Conservation (phyloP, 352 stramenopile species). For the Albugo laibachii region DNA sequence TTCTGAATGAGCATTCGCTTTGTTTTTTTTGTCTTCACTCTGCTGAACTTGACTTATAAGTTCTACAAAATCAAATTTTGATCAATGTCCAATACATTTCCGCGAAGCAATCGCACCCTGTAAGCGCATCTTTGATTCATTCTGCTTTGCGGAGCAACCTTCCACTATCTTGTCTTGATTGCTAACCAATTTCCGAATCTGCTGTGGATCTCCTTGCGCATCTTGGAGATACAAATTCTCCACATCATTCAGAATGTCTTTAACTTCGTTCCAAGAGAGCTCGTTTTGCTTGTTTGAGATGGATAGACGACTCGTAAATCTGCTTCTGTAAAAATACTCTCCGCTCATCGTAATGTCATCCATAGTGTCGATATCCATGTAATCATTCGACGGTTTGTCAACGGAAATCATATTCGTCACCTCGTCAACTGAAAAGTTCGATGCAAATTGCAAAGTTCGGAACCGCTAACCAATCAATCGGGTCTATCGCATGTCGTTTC, state of each 20-base stretch:
- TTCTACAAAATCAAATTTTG: slow-evolving; percentile 9
- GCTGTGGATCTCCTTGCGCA: slow-evolving; percentile 28
- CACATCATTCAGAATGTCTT: slow-evolving; percentile 41
- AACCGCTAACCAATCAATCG: too few relatives aligned
- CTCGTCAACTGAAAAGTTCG: too few relatives aligned
- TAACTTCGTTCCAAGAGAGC: slow-evolving; percentile 42
- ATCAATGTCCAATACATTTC: neutral
- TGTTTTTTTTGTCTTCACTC: slow-evolving; percentile 32
- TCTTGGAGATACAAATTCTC: slow-evolving; percentile 43
- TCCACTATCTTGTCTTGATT: slow-evolving; percentile 40
- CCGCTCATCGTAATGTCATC: too few relatives aligned
- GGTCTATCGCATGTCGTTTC: slow-evolving; percentile 41
- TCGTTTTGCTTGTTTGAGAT: too few relatives aligned
- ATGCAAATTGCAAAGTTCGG: too few relatives aligned
- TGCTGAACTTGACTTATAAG: slow-evolving; percentile 35
- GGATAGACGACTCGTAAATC: too few relatives aligned
- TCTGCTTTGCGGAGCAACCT: slow-evolving; percentile 20
- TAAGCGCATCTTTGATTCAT: slow-evolving; percentile 25
- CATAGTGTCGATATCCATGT: too few relatives aligned
- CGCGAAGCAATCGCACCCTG: slow-evolving; percentile 2
- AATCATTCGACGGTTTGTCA: too few relatives aligned
- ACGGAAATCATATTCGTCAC: too few relatives aligned
- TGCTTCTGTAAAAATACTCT: too few relatives aligned
- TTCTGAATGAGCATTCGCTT: slow-evolving; percentile 23
- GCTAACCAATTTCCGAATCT: slow-evolving; percentile 27